phyloP scores from a whole-genome alignment of 768 basidiomycete species.

The Strobilomyces confusus region DNA sequence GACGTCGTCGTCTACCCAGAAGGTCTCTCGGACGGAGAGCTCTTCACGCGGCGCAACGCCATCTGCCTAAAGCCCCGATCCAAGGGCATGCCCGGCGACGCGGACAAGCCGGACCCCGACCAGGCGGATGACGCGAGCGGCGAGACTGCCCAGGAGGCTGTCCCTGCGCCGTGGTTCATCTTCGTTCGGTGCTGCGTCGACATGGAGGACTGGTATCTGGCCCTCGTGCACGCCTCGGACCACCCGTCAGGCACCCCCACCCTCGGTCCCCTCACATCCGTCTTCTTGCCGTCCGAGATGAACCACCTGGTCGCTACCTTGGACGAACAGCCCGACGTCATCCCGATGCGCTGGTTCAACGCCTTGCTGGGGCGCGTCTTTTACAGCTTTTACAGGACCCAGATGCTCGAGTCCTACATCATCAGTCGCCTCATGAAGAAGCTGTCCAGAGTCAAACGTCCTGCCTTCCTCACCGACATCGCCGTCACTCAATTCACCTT shows the following conservation, averaged over 20 bases:
- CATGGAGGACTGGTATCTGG: constrained; percentile 97
- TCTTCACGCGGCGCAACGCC: constrained; percentile 87
- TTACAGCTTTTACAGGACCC: constrained; percentile 87
- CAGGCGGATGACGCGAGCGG: constrained; percentile 29
- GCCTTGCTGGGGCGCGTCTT: constrained; percentile 90
- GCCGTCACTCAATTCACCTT: constrained; percentile 87
- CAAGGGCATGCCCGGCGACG: constrained; percentile 41
- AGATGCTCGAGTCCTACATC: constrained; percentile 77
- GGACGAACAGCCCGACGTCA: constrained; percentile 92
- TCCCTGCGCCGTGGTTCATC: constrained; percentile 83
- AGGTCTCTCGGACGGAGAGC: constrained; percentile 76
- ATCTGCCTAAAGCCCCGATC: constrained; percentile 67
- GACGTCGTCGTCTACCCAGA: constrained; percentile 74
- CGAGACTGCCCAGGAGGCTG: constrained; percentile 42
- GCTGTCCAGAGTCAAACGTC: constrained; percentile 85
- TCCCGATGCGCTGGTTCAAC: constrained; percentile 97
- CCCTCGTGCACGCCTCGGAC: constrained; percentile 71
- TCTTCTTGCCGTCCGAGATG: constrained; percentile 82
- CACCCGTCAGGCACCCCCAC: constrained; percentile 59
- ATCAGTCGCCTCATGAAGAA: constrained; percentile 91
- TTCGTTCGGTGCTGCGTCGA: constrained; percentile 84
- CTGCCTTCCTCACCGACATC: constrained; percentile 79
- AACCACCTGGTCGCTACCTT: constrained; percentile 74
- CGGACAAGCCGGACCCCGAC: constrained; percentile 23
- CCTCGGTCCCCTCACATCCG: constrained; percentile 52